Percentiles rank a stretch among this genome's conserved stretches.
These are phyloP conservation scores for Trichosporon sp. DNA, from an alignment of 1,284 basidiomycete genomes.

Conservation along the genomic window DNA sequence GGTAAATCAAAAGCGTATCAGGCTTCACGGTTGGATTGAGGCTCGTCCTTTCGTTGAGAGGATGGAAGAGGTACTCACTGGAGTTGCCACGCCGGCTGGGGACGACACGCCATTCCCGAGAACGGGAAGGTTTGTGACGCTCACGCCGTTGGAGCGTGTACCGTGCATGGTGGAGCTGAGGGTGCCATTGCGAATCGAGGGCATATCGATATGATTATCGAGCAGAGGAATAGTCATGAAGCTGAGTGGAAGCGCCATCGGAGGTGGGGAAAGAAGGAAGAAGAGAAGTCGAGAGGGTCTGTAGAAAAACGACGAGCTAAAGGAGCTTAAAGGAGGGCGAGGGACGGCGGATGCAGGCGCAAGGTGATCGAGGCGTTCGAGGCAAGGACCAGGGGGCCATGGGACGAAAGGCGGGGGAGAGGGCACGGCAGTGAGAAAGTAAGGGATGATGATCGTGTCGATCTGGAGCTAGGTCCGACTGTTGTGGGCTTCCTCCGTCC, in stretches of 20 bases:
- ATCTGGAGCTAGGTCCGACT: neutral
- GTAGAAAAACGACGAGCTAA: neutral
- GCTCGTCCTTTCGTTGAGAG: neutral
- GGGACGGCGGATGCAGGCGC: neutral
- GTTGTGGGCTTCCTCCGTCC: neutral
- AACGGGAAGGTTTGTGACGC: neutral
- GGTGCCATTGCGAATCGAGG: neutral
- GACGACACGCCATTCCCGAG: neutral
- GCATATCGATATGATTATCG: neutral
- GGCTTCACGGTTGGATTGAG: constrained; percentile 3
- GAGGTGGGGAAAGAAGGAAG: neutral
- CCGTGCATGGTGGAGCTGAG: neutral
- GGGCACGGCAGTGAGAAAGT: neutral
- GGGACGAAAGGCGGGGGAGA: neutral
- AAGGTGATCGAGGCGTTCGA: neutral
- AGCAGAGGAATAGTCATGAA: neutral
- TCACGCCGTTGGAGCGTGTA: neutral
- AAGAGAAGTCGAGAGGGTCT: neutral
- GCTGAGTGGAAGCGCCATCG: neutral
- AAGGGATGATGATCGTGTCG: neutral
- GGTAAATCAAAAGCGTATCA: neutral
- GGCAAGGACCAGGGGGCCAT: neutral
- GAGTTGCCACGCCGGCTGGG: neutral
- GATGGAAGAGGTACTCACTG: neutral
- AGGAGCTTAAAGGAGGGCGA: neutral